phyloP scores from a whole-genome alignment of 257 asterid species.

The Agastache rugosa region DNA sequence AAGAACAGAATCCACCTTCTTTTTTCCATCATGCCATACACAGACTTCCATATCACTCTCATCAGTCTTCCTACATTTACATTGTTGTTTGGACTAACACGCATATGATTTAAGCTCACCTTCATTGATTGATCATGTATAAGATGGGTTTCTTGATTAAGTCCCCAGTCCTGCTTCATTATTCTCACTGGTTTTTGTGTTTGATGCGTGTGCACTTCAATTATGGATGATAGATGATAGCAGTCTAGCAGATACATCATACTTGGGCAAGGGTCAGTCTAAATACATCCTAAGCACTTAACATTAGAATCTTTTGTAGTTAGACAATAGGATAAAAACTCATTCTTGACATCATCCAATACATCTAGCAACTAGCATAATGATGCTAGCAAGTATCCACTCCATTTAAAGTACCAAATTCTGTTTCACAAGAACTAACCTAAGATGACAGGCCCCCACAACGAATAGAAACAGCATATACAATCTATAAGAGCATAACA shows the following conservation, averaged over 20 bases:
- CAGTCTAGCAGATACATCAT: neutral
- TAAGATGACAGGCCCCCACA: neutral
- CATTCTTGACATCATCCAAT: constrained; percentile 19
- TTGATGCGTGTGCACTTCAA: neutral
- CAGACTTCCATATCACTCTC: neutral
- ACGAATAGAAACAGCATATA: neutral
- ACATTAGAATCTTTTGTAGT: constrained; percentile 12
- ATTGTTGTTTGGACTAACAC: constrained; percentile 13
- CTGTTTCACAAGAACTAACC: neutral
- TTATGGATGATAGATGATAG: constrained; percentile 4
- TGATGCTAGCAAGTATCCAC: constrained; percentile 22
- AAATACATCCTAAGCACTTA: constrained; percentile 11
- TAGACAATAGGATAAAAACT: neutral
- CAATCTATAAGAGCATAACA: constrained; percentile 8
- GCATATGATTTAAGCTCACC: neutral
- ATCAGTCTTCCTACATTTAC: neutral
- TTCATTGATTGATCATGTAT: constrained; percentile 5
- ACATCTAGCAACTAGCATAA: constrained; percentile 5
- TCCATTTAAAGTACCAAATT: neutral
- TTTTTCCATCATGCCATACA: neutral
- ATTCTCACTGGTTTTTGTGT: neutral
- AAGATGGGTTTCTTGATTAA: neutral
- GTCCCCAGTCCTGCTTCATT: constrained; percentile 1
- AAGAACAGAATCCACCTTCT: neutral
- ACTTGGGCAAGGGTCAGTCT: neutral